These are phyloP conservation scores for Suhomyces panamericanus DNA, from an alignment of 1,139 yeast genomes.

Conservation along the genomic window DNA sequence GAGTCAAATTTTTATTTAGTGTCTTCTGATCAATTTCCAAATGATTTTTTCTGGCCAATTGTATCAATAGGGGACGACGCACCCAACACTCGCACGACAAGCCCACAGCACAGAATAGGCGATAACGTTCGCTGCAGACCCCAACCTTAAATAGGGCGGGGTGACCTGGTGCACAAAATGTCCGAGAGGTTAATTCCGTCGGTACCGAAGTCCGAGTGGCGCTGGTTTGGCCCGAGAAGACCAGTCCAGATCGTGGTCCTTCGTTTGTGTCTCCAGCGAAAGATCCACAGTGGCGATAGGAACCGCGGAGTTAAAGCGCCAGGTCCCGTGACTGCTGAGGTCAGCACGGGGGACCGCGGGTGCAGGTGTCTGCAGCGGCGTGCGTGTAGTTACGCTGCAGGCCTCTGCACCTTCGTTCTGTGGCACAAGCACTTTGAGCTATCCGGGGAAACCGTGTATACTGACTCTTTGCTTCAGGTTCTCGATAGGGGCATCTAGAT, in stretches of 20 bases:
- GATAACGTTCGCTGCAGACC: neutral
- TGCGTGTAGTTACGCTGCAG: no score
- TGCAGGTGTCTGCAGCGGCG: no score
- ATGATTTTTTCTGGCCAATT: constrained; percentile 12
- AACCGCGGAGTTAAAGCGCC: neutral
- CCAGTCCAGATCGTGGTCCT: no score
- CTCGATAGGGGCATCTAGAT: neutral
- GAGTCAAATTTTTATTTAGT: constrained; percentile 10
- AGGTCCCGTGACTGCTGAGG: neutral
- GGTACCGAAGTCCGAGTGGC: neutral
- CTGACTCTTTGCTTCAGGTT: neutral
- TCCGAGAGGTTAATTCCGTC: neutral
- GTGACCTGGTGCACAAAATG: neutral
- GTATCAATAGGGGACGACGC: constrained; percentile 4
- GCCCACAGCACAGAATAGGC: neutral
- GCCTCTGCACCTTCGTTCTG: no score
- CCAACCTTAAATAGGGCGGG: neutral
- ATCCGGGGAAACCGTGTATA: neutral
- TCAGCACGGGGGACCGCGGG: neutral
- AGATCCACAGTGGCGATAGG: no score
- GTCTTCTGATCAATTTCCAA: constrained; percentile 21
- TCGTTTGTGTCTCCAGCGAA: no score
- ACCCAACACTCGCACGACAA: constrained; percentile 5
- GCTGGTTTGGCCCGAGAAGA: neutral
- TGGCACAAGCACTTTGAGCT: neutral